Percentiles rank a stretch among this genome's conserved stretches.
Evolutionary conservation across 75 land plant genomes (phyloP).

Genomic region (Cunninghamia lanceolata): DNA sequence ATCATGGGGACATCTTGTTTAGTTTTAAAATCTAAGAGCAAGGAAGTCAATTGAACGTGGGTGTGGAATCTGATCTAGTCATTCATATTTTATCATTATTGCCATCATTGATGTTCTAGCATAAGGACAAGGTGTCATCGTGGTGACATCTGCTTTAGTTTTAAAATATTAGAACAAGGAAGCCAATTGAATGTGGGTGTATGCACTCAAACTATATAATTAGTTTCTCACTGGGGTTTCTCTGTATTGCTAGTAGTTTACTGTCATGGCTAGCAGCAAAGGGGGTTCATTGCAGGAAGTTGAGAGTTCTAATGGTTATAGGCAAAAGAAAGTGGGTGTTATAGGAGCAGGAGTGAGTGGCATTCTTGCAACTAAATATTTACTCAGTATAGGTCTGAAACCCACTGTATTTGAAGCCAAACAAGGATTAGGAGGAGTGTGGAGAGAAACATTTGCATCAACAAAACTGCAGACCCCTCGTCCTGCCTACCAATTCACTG

Average conservation of each 20-base stretch:
- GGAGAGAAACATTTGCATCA: slow-evolving; percentile 49
- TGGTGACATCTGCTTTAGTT: too few relatives aligned
- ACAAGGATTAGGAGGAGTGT: slow-evolving; percentile 66
- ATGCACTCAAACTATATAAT: neutral
- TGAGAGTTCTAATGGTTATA: neutral
- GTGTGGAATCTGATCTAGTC: too few relatives aligned
- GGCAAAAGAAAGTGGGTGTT: slow-evolving; percentile 33
- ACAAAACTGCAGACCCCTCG: slow-evolving; percentile 70
- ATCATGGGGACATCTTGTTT: too few relatives aligned
- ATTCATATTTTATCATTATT: too few relatives aligned
- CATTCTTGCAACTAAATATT: slow-evolving; percentile 58
- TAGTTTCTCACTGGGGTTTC: neutral
- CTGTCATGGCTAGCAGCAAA: neutral
- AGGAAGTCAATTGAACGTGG: too few relatives aligned
- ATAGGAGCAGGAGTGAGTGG: slow-evolving; percentile 81
- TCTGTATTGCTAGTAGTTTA: neutral
- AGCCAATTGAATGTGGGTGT: too few relatives aligned
- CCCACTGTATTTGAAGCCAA: slow-evolving; percentile 68
- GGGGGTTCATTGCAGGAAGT: neutral
- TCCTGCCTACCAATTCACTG: slow-evolving; percentile 66
- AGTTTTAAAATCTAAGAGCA: too few relatives aligned
- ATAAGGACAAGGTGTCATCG: too few relatives aligned
- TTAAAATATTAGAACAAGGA: too few relatives aligned
- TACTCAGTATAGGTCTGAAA: slow-evolving; percentile 20
- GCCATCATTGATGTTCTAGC: too few relatives aligned